Percentiles rank a stretch among this genome's conserved stretches.
These are phyloP conservation scores for Sclerospora graminicola DNA, from an alignment of 352 stramenopile genomes.

Conservation along the genomic window DNA sequence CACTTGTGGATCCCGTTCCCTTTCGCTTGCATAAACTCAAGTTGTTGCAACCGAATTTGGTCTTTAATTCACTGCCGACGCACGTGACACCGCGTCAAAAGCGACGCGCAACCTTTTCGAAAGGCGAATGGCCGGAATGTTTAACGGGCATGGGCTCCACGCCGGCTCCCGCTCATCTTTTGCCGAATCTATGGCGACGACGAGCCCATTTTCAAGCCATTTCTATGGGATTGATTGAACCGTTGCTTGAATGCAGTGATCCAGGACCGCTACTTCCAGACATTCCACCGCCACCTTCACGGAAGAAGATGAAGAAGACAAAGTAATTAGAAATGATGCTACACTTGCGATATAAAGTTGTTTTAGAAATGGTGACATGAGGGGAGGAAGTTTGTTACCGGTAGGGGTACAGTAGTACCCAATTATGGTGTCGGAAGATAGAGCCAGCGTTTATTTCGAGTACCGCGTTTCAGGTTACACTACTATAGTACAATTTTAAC, in stretches of 20 bases:
- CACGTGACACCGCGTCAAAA: too few relatives aligned
- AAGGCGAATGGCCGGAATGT: slow-evolving; percentile 38
- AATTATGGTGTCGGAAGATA: too few relatives aligned
- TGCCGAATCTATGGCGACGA: slow-evolving; percentile 28
- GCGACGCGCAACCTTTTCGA: slow-evolving; percentile 17
- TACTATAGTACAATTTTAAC: too few relatives aligned
- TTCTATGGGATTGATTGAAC: slow-evolving; percentile 31
- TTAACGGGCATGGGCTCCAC: slow-evolving; percentile 36
- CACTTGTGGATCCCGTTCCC: slow-evolving; percentile 24
- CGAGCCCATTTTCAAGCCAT: slow-evolving; percentile 39
- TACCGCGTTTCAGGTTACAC: too few relatives aligned
- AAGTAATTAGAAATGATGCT: too few relatives aligned
- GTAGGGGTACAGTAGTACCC: too few relatives aligned
- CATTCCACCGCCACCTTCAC: slow-evolving; percentile 1
- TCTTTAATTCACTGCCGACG: slow-evolving; percentile 23
- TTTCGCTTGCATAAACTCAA: slow-evolving; percentile 22
- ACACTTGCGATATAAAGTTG: too few relatives aligned
- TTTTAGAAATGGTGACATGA: too few relatives aligned
- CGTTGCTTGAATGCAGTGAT: slow-evolving; percentile 19
- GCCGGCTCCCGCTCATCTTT: slow-evolving; percentile 17
- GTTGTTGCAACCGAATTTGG: slow-evolving; percentile 22
- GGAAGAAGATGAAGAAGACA: not conserved
- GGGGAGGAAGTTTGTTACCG: too few relatives aligned
- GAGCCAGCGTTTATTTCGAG: too few relatives aligned
- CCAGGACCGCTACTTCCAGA: slow-evolving; percentile 11